These are phyloP conservation scores for Penicillium sp. DNA, from an alignment of 2,329 filamentous ascomycete genomes.

Conservation along the genomic window DNA sequence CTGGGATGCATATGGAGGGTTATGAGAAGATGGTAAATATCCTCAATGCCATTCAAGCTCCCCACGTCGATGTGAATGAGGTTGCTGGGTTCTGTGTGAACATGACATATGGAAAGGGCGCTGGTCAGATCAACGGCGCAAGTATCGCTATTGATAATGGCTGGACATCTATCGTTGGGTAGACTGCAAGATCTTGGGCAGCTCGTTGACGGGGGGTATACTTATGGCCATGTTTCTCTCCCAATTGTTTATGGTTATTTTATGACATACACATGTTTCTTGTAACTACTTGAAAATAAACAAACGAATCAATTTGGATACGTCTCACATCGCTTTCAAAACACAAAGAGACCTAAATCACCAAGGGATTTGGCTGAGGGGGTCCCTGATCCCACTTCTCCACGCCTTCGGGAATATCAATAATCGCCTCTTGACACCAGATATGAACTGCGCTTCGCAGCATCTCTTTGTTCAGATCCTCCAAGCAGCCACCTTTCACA, in stretches of 20 bases:
- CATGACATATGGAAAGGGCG: slow-evolving; percentile 27
- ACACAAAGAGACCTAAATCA: neutral
- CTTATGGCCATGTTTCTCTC: neutral
- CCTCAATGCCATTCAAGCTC: slow-evolving; percentile 16
- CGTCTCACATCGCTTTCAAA: neutral
- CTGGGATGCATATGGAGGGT: slow-evolving; percentile 28
- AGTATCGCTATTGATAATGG: slow-evolving; percentile 34
- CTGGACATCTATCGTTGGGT: slow-evolving; percentile 25
- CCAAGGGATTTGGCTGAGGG: slow-evolving; percentile 8
- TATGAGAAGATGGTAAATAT: slow-evolving; percentile 18
- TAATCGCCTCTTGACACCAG: slow-evolving; percentile 66
- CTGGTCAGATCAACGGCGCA: slow-evolving; percentile 31
- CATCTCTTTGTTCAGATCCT: slow-evolving; percentile 60
- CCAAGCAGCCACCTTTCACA: slow-evolving; percentile 67
- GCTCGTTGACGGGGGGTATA: neutral
- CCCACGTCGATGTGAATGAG: slow-evolving; percentile 26
- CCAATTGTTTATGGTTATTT: neutral
- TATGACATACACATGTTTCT: neutral
- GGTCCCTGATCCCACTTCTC: slow-evolving; percentile 58
- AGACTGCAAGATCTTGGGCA: neutral
- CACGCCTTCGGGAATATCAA: slow-evolving; percentile 65
- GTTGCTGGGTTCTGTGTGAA: slow-evolving; percentile 32
- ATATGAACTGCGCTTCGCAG: slow-evolving; percentile 64
- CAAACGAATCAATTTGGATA: neutral
- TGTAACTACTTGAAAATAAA: neutral